A percentile compares a stretch with the other conserved stretches of the same genome.
Evolutionary conservation across 1,284 basidiomycete genomes (phyloP).

Genomic region (Tremellales sp.): DNA sequence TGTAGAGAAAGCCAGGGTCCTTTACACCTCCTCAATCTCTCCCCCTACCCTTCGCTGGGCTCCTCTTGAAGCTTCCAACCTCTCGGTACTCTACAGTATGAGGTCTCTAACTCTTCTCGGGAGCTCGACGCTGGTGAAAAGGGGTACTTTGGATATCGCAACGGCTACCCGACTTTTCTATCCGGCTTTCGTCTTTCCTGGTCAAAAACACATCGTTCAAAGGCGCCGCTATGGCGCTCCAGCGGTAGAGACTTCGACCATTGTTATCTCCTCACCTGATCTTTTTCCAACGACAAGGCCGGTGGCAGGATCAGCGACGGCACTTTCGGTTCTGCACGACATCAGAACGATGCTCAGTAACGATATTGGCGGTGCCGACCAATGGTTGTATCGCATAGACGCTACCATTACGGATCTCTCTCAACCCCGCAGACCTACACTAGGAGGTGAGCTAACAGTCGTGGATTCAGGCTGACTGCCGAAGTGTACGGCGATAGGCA

Average conservation of each 20-base stretch:
- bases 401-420: slow-evolving; percentile 18
- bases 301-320: slow-evolving; percentile 9
- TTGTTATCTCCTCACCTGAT: not conserved
- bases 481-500: slow-evolving; percentile 38
- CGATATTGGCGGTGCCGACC: slow-evolving; percentile 37
- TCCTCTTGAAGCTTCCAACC: no score
- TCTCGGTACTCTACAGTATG: no score
- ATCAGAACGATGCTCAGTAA: slow-evolving; percentile 28
- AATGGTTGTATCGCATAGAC: slow-evolving; percentile 29
- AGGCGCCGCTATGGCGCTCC: no score
- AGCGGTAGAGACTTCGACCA: not conserved
- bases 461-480: not conserved
- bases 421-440: slow-evolving; percentile 11
- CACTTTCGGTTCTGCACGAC: slow-evolving; percentile 5
- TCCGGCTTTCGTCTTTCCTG: no score
- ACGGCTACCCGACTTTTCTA: no score
- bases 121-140: no score
- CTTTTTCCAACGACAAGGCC: not conserved
- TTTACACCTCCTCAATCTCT: no score
- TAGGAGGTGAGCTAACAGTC: slow-evolving; percentile 30
- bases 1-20: no score
- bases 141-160: no score
- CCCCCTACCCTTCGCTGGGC: no score
- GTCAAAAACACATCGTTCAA: no score
- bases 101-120: no score